Evolutionary conservation across 83 land plant genomes (phyloP).

Genomic region (Picea engelmannii): DNA sequence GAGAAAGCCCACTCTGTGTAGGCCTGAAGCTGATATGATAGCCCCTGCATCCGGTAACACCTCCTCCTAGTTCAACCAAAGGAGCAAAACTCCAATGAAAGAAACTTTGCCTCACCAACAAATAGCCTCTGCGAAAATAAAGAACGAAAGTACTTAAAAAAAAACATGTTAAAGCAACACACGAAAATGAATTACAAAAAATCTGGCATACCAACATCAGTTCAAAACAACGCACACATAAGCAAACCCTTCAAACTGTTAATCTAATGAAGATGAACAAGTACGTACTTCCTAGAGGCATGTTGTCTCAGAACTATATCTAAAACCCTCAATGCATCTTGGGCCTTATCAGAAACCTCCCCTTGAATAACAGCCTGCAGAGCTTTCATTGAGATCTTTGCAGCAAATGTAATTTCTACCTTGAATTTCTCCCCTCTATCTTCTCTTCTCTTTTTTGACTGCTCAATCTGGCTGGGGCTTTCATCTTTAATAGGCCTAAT

Average conservation of each 20-base stretch:
- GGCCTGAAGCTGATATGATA: constrained; percentile 66
- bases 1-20: constrained; percentile 55
- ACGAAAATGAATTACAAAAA: background rate
- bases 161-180: background rate
- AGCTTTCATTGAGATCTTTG: constrained; percentile 51
- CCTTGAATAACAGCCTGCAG: constrained; percentile 41
- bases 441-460: constrained; percentile 26
- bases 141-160: too few relatives aligned
- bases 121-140: constrained; percentile 50
- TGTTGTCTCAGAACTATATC: constrained; percentile 68
- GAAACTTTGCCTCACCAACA: constrained; percentile 68
- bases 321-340: constrained; percentile 73
- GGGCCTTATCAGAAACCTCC: constrained; percentile 28
- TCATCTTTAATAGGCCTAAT: too few relatives aligned
- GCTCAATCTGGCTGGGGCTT: too few relatives aligned
- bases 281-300: constrained; percentile 57
- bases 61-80: constrained; percentile 64
- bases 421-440: constrained; percentile 46
- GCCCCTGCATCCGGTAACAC: constrained; percentile 62
- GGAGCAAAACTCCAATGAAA: constrained; percentile 41
- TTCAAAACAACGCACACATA: background rate
- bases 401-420: constrained; percentile 56
- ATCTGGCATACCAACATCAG: background rate
- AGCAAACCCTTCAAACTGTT: background rate
- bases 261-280: background rate